Percentiles rank a stretch among this genome's conserved stretches.
Evolutionary conservation across 1,284 basidiomycete species (phyloP).

Genomic region (Mycocalia duriaeana): DNA sequence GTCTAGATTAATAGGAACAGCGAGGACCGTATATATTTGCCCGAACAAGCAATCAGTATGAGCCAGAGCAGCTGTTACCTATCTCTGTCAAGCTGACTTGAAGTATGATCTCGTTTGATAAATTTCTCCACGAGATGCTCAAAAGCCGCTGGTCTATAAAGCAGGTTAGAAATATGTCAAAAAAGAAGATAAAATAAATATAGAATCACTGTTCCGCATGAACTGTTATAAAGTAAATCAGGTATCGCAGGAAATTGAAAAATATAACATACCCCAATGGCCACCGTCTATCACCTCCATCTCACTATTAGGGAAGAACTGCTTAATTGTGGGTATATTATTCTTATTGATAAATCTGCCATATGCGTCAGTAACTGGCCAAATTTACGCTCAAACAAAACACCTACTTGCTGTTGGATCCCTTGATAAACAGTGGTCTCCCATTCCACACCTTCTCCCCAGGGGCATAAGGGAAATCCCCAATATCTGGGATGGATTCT

Average conservation of each 20-base stretch:
- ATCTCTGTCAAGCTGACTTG: no score
- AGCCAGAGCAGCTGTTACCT: no score
- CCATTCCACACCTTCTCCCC: conserved; percentile 56
- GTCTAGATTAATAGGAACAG: no score
- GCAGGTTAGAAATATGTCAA: neutral
- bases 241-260: conserved; percentile 1
- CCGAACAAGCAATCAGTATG: no score
- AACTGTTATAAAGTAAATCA: conserved; percentile 29
- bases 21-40: no score
- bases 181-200: neutral
- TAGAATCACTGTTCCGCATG: conserved; percentile 51
- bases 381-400: neutral
- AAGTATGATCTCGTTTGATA: no score
- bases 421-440: conserved; percentile 74
- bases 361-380: conserved; percentile 3
- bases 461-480: conserved; percentile 65
- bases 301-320: conserved; percentile 65
- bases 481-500: conserved; percentile 58
- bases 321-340: conserved; percentile 51
- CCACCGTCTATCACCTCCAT: conserved; percentile 54
- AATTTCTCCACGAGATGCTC: neutral
- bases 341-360: conserved; percentile 66
- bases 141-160: neutral
- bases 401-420: conserved; percentile 63
- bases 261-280: conserved; percentile 57